Evolutionary conservation across 306 rosid genomes (phyloP).

Genomic region (Lagenaria siceraria): DNA sequence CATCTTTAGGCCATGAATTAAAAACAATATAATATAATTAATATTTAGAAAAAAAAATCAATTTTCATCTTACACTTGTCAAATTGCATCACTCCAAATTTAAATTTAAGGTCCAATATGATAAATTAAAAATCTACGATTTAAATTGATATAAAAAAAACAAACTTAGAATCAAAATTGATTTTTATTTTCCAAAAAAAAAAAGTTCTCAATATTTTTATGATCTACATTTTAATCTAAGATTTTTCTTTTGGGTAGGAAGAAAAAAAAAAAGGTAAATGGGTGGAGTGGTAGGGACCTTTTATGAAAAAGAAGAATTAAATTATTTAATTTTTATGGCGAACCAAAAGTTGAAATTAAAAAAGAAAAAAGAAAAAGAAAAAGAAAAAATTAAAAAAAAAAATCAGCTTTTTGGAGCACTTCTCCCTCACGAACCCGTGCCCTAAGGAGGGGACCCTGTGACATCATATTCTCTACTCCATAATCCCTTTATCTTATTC

Average conservation of each 20-base stretch:
- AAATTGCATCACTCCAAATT: too few species aligned
- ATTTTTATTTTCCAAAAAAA: too few species aligned
- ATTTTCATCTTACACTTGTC: too few species aligned
- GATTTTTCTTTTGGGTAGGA: not conserved
- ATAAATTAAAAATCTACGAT: too few species aligned
- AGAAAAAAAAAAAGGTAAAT: not conserved
- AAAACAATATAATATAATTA: too few species aligned
- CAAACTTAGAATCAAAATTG: too few species aligned
- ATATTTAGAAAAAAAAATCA: too few species aligned
- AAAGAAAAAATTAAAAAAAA: not conserved
- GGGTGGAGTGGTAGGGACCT: not conserved
- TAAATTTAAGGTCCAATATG: too few species aligned
- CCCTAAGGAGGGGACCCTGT: conserved; percentile 5
- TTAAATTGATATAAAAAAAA: too few species aligned
- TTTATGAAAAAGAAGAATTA: not conserved
- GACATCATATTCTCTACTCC: not conserved
- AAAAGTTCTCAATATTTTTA: too few species aligned
- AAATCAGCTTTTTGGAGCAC: conserved; percentile 6
- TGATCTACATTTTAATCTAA: not conserved
- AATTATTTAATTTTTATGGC: not conserved
- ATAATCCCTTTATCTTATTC: not conserved
- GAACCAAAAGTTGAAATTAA: not conserved
- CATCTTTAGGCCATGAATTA: too few species aligned
- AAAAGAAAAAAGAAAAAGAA: not conserved
- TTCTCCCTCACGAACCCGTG: not conserved